phyloP scores from a whole-genome alignment of 352 stramenopile species.

The Globisporangium paroecandrum region DNA sequence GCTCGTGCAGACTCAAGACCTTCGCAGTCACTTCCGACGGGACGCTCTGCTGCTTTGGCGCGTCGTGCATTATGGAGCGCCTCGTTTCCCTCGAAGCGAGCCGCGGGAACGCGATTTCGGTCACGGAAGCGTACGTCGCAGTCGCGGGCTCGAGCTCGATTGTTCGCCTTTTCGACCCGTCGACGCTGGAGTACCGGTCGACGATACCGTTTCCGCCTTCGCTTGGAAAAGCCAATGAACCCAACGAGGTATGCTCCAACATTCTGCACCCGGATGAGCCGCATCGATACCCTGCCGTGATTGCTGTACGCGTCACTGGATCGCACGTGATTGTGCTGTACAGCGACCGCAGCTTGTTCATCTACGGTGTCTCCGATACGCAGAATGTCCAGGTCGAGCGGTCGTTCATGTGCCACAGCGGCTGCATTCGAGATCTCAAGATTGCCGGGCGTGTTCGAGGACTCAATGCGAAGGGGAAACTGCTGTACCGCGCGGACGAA shows the following conservation, averaged over 20 bases:
- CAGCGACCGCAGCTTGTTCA: conserved; percentile 76
- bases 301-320: conserved; percentile 58
- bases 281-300: conserved; percentile 50
- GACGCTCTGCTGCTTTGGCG: conserved; percentile 75
- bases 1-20: conserved; percentile 55
- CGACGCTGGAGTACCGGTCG: conserved; percentile 64
- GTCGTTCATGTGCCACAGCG: conserved; percentile 83
- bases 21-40: conserved; percentile 70
- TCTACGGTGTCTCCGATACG: conserved; percentile 63
- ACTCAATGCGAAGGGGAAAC: conserved; percentile 52
- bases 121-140: conserved; percentile 71
- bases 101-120: conserved; percentile 61
- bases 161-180: conserved; percentile 69
- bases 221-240: conserved; percentile 43
- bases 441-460: conserved; percentile 47
- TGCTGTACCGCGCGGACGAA: conserved; percentile 41
- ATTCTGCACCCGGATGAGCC: conserved; percentile 48
- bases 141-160: conserved; percentile 62
- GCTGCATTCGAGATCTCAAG: conserved; percentile 60
- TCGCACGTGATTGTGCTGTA: conserved; percentile 70
- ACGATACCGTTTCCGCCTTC: conserved; percentile 78
- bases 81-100: conserved; percentile 67
- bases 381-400: conserved; percentile 48
- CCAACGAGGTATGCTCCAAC: conserved; percentile 13
- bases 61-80: conserved; percentile 68